Base-by-base conservation (phyloP, 164 flowering plant genomes). In the Macadamia tetraphylla region DNA sequence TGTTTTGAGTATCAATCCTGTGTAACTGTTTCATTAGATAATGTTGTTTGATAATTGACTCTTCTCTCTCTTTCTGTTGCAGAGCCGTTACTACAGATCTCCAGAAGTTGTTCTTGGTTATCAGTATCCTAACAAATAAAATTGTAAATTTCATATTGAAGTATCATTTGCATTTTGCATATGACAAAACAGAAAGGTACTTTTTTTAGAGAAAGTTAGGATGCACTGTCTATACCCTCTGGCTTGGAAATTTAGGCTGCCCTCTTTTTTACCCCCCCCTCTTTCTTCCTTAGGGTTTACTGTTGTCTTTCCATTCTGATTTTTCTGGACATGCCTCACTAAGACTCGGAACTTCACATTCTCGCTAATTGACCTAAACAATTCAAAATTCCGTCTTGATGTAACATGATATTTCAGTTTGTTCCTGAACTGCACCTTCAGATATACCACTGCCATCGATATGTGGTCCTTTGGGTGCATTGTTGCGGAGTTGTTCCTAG, bases 391-490 rank as follows among this genome's bases (percentile, higher is more conserved):
- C 57, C 3, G 4, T 53, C 57, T 17, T 31, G 52, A 40, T 55
- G 5, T 60, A 65, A 51, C 46, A 66, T 66, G 57, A 29, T 52
- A 65, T 75, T 68, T 58, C 58, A 48, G 62, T 30, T 58, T 65
- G 49, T 71, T 66, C 77, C 76, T 86, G 87, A 83, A 86, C 80
- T 40, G 30, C 51, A 63, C 48, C 63, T 68, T 64, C 72, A 95
- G 99, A 78, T 95, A 95, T 71, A 84, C 92, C 29, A 91, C 99
- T 40, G 95, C 97, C 59, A 95, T 95, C 67, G 99, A 95, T 75
- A 95, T 95, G 99, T 95, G 99, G 99, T 95, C 99, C 64, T 87
- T 95, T 81, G 99, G 99, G 3, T 95, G 99, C 82, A 91, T 95
- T 62, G 96, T 92, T 68, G 96, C 95, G 46, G 99, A 95, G 77